Evolutionary conservation across 2,329 filamentous ascomycete genomes (phyloP), one percentile per base, ranked within the genome.

Genomic region (Cladosporium sp.): DNA sequence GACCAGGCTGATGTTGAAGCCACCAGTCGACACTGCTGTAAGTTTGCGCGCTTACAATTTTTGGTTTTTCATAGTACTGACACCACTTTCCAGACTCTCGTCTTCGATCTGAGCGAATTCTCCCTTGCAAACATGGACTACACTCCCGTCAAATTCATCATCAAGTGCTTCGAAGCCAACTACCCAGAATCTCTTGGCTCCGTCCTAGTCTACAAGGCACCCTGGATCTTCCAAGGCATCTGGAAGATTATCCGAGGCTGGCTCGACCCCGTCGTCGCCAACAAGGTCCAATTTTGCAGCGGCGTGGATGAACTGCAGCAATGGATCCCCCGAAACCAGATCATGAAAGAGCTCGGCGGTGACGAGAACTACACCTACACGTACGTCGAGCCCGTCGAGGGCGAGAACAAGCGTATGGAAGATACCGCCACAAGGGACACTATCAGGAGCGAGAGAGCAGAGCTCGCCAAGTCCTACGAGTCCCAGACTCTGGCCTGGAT

Each of bases 71-170:
- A 34, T 24, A 34, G 57, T 15, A 69, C 38, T 41, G 30, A 30
- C 30, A 26, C 36, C 8, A n/a, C 41, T 26, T 47, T 18, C 41
- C 67, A 96, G 92, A 95, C 92, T 51, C 87, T 99, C 69, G 81
- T 99, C 57, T 99, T 99, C 75, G 95, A 99, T 78, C 94, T 99
- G 92, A 96, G 92, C 8, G 88, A 90, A 69, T 98, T 98, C 78
- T 91, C 91, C 21, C 85, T 98, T 81, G 90, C 93, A 18, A 99
- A 99, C 79, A 98, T 99, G 95, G 95, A 99, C 78, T 98, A 98
- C 78, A 87, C 91, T 0, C 94, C 95, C 1, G 92, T 99, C 66
- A 99, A 97, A 75, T 99, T 98, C 81, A 97, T 99, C 90, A 97
- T 99, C 79, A 96, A 97, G 79, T 97, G 52, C 78, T 99, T 99